Evolutionary conservation across 2,329 filamentous ascomycete genomes (phyloP), one percentile per base, ranked within the genome.

Genomic region (Pseudocercospora crystallina): DNA sequence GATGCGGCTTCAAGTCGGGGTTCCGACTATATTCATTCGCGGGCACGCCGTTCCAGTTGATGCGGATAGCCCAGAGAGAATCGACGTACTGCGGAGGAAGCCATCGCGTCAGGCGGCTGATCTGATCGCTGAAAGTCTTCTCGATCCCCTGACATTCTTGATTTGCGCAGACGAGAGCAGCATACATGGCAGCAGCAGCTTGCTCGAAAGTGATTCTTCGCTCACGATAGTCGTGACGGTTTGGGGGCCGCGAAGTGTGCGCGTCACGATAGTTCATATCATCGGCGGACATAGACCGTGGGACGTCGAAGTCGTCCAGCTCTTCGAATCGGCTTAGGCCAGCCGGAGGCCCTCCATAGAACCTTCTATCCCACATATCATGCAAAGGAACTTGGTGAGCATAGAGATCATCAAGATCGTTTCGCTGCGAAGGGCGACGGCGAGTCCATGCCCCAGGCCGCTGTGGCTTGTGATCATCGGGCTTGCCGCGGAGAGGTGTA

Each of bases 161-260:
- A 39, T 53, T 49, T 11, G 56, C 56, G 29, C 43, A 39, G 26
- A 56, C 47, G 12, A 58, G 51, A 5, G 51, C 56, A 8, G 48
- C 50, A 31, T 52, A 45, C 40, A 58, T 53, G 26, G 42, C 43
- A 3, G 44, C 32, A 33, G 53, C 49, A 11, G 56, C 56, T 42
- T 56, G 41, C 32, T 53, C 47, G 34, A 58, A 58, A n/a, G 50
- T 37, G 5, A 49, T 20, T 10, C 15, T 17, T 13, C 36, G 47
- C 30, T 29, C 41, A 5, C 13, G 26, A 40, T 43, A n/a, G 11
- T 17, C 33, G 14, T 29, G 20, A 2, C 17, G 39, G 41, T 14
- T 34, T 34, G 20, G 20, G 13, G 11, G 36, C 36, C 20, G 20
- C 7, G 20, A 7, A 32, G 20, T 13, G 26, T 41, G 33, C 15